phyloP scores from a whole-genome alignment of 768 basidiomycete species.

The Auricularia sp. region DNA sequence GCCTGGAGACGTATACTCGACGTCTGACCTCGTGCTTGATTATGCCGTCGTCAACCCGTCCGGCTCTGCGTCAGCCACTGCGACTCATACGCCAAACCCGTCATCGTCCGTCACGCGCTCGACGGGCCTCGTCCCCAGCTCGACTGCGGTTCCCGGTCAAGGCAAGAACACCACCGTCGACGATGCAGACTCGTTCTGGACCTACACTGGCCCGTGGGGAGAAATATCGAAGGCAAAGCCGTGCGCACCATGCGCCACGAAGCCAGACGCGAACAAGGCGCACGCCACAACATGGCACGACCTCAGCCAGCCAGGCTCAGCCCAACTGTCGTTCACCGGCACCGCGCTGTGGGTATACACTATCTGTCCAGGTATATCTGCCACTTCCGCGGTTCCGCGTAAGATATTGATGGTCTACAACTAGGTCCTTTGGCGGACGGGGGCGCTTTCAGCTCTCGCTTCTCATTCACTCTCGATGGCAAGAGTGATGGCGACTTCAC shows the following conservation, averaged over 20 bases:
- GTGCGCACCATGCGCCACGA: neutral
- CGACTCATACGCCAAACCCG: neutral
- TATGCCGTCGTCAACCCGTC: neutral
- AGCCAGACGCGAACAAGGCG: conserved; percentile 4
- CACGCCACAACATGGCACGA: conserved; percentile 6
- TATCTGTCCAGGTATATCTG: neutral
- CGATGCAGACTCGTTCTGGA: neutral
- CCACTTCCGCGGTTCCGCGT: too few relatives aligned
- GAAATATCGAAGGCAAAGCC: neutral
- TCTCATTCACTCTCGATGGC: neutral
- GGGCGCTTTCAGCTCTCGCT: neutral
- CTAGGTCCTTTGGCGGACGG: neutral
- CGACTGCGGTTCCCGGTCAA: neutral
- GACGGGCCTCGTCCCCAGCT: neutral
- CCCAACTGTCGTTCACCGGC: neutral
- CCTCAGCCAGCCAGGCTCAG: neutral
- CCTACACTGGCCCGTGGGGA: neutral
- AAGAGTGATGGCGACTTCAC: neutral
- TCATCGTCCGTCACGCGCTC: neutral
- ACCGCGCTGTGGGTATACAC: neutral
- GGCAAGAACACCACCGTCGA: neutral
- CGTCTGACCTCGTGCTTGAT: neutral
- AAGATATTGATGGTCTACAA: neutral
- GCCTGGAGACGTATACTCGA: neutral
- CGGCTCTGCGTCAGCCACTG: neutral